These are phyloP conservation scores for Xerocomellus chrysenteron DNA, from an alignment of 768 basidiomycete species.

Conservation along the genomic window DNA sequence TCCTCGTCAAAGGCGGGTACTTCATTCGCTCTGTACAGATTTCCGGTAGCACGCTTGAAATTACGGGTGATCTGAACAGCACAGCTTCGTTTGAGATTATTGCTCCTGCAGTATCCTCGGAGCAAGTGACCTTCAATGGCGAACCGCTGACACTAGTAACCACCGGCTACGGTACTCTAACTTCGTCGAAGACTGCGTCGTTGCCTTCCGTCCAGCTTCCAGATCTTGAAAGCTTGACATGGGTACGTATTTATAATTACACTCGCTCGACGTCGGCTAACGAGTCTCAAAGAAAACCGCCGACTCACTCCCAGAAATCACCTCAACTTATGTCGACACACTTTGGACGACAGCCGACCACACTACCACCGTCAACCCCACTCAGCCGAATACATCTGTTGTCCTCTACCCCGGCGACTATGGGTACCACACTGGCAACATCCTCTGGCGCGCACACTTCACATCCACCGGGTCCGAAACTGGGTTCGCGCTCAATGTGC, in stretches of 20 bases:
- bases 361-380: constrained; percentile 43
- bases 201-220: constrained; percentile 21
- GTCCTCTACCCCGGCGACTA: constrained; percentile 51
- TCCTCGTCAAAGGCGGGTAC: constrained; percentile 50
- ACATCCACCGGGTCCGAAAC: constrained; percentile 45
- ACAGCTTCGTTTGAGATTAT: constrained; percentile 48
- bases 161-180: constrained; percentile 45
- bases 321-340: constrained; percentile 39
- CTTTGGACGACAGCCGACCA: constrained; percentile 45
- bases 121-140: constrained; percentile 45
- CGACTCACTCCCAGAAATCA: constrained; percentile 38
- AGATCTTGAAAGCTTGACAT: constrained; percentile 18
- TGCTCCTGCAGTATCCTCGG: constrained; percentile 41
- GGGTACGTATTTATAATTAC: constrained; percentile 3
- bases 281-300: constrained; percentile 20
- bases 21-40: constrained; percentile 42
- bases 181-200: constrained; percentile 13
- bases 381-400: constrained; percentile 36
- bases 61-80: constrained; percentile 45
- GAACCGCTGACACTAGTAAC: constrained; percentile 30
- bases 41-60: constrained; percentile 37
- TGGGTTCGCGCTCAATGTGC: constrained; percentile 39
- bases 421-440: constrained; percentile 51
- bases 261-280: neutral
- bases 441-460: constrained; percentile 54